A percentile compares a stretch with the other conserved stretches of the same genome.
Evolutionary conservation across 179 eudicot species (phyloP).

Genomic region (Gypsophila paniculata): DNA sequence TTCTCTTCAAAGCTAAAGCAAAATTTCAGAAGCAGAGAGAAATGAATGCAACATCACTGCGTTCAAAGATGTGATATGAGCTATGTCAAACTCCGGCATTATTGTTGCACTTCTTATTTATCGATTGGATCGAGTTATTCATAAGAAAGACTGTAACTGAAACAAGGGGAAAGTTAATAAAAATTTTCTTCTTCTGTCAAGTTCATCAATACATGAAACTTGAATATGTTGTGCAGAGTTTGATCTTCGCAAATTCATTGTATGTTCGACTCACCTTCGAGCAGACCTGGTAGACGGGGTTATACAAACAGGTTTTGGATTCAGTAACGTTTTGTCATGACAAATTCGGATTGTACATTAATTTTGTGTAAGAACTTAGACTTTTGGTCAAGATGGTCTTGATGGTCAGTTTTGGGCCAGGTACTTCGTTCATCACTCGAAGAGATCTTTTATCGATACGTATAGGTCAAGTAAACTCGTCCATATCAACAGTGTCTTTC

Average conservation of each 20-base stretch:
- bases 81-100: neutral
- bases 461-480: neutral
- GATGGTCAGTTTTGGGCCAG: no score
- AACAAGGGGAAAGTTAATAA: neutral
- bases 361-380: no score
- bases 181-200: neutral
- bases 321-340: no score
- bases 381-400: no score
- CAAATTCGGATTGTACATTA: no score
- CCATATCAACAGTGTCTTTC: no score
- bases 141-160: neutral
- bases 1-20: slow-evolving; percentile 40
- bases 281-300: no score
- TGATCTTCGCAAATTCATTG: neutral
- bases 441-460: no score
- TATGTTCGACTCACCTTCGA: neutral
- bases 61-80: slow-evolving; percentile 31
- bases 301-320: no score
- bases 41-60: slow-evolving; percentile 11
- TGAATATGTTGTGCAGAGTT: neutral
- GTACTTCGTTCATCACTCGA: no score
- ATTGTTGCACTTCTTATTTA: neutral
- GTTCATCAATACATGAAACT: neutral
- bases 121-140: neutral
- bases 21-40: slow-evolving; percentile 38